A percentile compares a stretch with the other conserved stretches of the same genome.
These are phyloP conservation scores for Conidiobolus coronatus DNA, from an alignment of 371 early-diverging fungal genomes.

Conservation along the genomic window DNA sequence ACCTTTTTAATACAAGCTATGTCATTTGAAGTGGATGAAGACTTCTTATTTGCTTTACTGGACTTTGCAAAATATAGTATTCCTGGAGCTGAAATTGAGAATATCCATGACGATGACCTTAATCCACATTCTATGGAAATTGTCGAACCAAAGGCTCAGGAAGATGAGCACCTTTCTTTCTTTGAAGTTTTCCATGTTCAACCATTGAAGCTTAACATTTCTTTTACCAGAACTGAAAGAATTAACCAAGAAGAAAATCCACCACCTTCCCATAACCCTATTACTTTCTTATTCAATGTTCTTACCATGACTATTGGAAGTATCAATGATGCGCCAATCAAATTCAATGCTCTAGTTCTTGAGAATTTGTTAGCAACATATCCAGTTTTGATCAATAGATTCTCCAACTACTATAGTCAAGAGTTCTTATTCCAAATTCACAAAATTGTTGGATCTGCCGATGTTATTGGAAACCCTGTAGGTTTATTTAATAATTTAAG, in stretches of 20 bases:
- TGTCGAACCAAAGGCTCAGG: constrained; percentile 38
- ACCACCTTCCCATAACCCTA: constrained; percentile 15
- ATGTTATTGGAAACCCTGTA: constrained; percentile 94
- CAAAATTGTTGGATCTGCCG: constrained; percentile 86
- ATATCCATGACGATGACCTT: constrained; percentile 4
- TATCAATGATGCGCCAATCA: constrained; percentile 60
- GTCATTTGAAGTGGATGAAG: constrained; percentile 78
- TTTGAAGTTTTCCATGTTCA: constrained; percentile 88
- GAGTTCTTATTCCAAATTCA: constrained; percentile 80
- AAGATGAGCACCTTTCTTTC: constrained; percentile 52
- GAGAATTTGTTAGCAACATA: constrained; percentile 66
- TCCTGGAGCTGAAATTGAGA: constrained; percentile 10
- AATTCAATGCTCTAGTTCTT: constrained; percentile 73
- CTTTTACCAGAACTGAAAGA: constrained; percentile 71
- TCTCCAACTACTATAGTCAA: constrained; percentile 68
- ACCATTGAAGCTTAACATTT: constrained; percentile 80
- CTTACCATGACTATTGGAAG: constrained; percentile 94
- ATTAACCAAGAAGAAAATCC: constrained; percentile 13
- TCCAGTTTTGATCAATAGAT: constrained; percentile 50
- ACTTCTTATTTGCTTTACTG: constrained; percentile 58
- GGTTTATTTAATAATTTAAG: constrained; percentile 86
- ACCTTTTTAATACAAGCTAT: constrained; percentile 75
- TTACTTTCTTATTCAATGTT: constrained; percentile 50
- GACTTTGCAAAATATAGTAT: constrained; percentile 62
- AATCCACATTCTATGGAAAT: constrained; percentile 31